Evolutionary conservation across 1,284 basidiomycete genomes (phyloP), one percentile per base, ranked within the genome.

Genomic region (Irpex rosettiformis): DNA sequence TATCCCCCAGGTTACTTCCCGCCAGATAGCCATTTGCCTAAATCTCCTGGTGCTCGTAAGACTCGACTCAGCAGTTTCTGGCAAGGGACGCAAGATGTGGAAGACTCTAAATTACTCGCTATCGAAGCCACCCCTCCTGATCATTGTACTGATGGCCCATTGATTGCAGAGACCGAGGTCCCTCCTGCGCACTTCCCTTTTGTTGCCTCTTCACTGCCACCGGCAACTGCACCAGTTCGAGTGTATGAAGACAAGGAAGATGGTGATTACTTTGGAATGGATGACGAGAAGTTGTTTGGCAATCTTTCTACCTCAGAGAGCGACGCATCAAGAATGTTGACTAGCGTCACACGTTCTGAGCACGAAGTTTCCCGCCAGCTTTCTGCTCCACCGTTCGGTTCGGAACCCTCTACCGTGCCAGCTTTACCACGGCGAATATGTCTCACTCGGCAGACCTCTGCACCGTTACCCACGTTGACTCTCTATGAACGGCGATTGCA

Each of bases 11-110:
- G 56, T 66, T 63, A 56, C 18, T 51, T 29, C 28, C 48, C 25
- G 6, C 48, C 16, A 51, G 43, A 47, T 47, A 47, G 21, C 18
- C 22, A 18, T 21, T 21, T 47, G 3, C 43, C 43, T 18, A 65
- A 68, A 25, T 82, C 82, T 1, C 82, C 86, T 1, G 78, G 77
- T 40, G 75, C 71, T 48, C 79, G 86, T 24, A 83, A 82, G 64
- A 73, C 78, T 21, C 79, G 86, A 25, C 69, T 88, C 30, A 80
- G 80, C 51, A 84, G 82, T 58, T 91, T 91, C 62, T 91, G 88
- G 89, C 78, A 85, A 62, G 88, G 87, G 16, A 82, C 79, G 4
- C 77, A 77, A 62, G 79, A 82, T 59, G 73, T 83, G 1, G 74
- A 72, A 29, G 68, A 77, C 1, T 25, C 16, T 10, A 42, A 59